Conservation (phyloP, 2,329 filamentous ascomycete genomes). For the Diplodia corticola region DNA sequence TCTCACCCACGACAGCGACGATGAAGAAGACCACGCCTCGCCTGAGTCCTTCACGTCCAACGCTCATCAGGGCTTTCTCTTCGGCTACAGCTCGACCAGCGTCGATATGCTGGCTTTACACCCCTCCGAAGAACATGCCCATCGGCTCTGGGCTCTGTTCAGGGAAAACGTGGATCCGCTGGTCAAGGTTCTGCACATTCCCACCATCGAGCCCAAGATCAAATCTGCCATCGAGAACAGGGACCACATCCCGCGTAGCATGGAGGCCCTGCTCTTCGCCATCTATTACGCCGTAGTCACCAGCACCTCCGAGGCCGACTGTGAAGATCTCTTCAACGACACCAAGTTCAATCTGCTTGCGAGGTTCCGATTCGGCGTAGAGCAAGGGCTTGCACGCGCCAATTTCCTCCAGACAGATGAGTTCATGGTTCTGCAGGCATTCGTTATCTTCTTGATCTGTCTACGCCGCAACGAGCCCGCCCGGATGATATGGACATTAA, state of each 20-base stretch:
- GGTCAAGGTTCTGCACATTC: conserved; percentile 70
- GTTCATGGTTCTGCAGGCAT: conserved; percentile 62
- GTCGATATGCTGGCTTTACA: conserved; percentile 66
- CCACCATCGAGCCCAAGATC: conserved; percentile 63
- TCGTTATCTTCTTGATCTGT: conserved; percentile 62
- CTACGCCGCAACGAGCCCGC: conserved; percentile 53
- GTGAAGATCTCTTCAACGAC: conserved; percentile 51
- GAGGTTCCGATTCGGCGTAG: conserved; percentile 62
- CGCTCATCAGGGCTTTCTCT: conserved; percentile 67
- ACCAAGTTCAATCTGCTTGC: conserved; percentile 51
- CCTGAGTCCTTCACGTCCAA: conserved; percentile 37
- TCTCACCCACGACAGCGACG: conserved; percentile 62
- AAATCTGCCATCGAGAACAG: conserved; percentile 62
- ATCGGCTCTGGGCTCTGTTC: conserved; percentile 69
- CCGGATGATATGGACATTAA: conserved; percentile 59
- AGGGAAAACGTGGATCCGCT: conserved; percentile 73
- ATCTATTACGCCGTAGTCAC: conserved; percentile 63
- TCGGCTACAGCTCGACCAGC: conserved; percentile 70
- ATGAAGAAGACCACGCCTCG: conserved; percentile 55
- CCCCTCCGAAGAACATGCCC: conserved; percentile 65
- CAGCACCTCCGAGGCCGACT: conserved; percentile 52
- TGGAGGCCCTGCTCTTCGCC: conserved; percentile 62
- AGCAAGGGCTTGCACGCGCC: conserved; percentile 64
- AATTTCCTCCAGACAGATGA: conserved; percentile 64
- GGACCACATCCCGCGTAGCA: conserved; percentile 57